phyloP scores from a whole-genome alignment of 331 rosid genomes.

The Prunus yedoensis region DNA sequence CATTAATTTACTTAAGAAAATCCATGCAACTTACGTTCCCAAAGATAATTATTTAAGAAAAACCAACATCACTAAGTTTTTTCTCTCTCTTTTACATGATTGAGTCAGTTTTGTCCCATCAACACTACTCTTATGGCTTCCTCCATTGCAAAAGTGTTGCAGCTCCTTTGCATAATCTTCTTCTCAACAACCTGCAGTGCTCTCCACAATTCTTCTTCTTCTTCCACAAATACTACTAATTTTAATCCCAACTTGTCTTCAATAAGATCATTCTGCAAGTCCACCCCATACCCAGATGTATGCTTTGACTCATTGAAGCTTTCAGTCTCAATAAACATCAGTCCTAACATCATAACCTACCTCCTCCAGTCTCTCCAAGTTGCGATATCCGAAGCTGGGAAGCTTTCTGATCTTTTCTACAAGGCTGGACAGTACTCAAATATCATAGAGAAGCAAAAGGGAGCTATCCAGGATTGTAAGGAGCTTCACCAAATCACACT shows the following conservation, averaged over 20 bases:
- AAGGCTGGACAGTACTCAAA: slow-evolving; percentile 24
- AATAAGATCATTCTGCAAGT: slow-evolving; percentile 51
- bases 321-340: slow-evolving; percentile 55
- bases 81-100: not conserved
- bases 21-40: slow-evolving; percentile 29
- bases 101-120: slow-evolving; percentile 10
- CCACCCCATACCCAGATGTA: slow-evolving; percentile 61
- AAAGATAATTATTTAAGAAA: slow-evolving; percentile 3
- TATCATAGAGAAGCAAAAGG: slow-evolving; percentile 63
- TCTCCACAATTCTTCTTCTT: slow-evolving; percentile 16
- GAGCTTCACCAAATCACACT: slow-evolving; percentile 70
- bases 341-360: slow-evolving; percentile 57
- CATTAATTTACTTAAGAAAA: not conserved
- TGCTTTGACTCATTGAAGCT: slow-evolving; percentile 66
- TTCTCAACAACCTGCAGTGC: slow-evolving; percentile 26
- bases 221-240: slow-evolving; percentile 22
- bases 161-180: slow-evolving; percentile 33
- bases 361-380: slow-evolving; percentile 59
- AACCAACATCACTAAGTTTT: not conserved
- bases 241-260: slow-evolving; percentile 30
- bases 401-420: slow-evolving; percentile 43
- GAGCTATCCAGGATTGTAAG: slow-evolving; percentile 63
- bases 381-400: slow-evolving; percentile 60
- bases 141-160: slow-evolving; percentile 29
- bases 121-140: slow-evolving; percentile 46